Base-by-base conservation (phyloP, 768 basidiomycete genomes). In the Paxillus ammoniavirescens region DNA sequence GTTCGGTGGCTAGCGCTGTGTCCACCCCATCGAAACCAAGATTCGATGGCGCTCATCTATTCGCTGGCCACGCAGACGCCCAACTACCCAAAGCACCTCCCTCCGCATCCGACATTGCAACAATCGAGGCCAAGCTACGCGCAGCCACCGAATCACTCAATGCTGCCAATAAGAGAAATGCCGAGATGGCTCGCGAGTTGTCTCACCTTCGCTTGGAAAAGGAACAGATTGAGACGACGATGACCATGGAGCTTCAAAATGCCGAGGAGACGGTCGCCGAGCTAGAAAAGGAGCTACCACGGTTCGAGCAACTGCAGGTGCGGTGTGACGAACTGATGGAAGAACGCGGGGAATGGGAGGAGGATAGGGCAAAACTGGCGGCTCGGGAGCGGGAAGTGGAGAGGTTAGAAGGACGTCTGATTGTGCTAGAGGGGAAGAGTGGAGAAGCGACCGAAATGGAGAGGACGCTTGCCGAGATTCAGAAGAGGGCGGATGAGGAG, bases 11-110 rank as follows among this genome's bases (percentile, higher is more conserved):
- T 26, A 78, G 76, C 42, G 56, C 69, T 13, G 69, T 74, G 2
- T 73, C 77, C 1, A 69, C 77, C 12, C 72, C 81, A 5, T 72
- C 77, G n/a, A 76, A 74, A 40, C 61, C 73, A 8, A 82, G 82
- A 37, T 94, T 94, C 65, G 89, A 91, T 50, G 90, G 90, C 12
- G 83, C 87, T 0, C 91, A 93, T 72, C 75, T 93, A 49, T 93
- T 93, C 58, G 89, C 93, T 0, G 91, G 92, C 0, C 88, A 93
- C 59, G 82, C 80, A 4, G 79, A 84, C 42, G 80, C 89, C 5
- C 72, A 88, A 15, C 73, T 87, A 0, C 73, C 73, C 30, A 68
- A 76, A 40, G 73, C 75, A 3, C 72, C 79, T 0, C 74, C 78
- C 28, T 69, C 78, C 10, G 70, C 77, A 13, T 59, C 61, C 18